Evolutionary conservation across 2,329 filamentous ascomycete species (phyloP).

Genomic region (Colletotrichum australisinense): DNA sequence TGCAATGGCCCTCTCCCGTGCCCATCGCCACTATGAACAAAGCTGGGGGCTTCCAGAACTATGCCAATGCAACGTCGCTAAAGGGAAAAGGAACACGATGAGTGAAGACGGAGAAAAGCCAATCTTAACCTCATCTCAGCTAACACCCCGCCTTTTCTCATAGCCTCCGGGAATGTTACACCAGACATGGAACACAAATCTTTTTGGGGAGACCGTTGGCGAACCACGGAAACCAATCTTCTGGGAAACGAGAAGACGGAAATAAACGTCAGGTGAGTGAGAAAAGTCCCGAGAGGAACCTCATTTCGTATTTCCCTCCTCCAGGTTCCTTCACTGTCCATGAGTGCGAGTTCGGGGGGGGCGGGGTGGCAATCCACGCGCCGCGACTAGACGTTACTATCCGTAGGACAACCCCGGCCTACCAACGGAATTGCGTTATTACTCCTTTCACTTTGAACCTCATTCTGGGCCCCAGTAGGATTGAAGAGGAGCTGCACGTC

Average conservation of each 20-base stretch:
- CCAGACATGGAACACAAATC: background rate
- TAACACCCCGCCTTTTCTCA: slow-evolving; percentile 6
- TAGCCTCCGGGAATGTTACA: slow-evolving; percentile 16
- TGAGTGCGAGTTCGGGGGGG: background rate
- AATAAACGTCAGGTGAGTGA: background rate
- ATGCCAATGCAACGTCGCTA: background rate
- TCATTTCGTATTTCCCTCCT: slow-evolving; percentile 4
- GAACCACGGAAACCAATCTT: slow-evolving; percentile 1
- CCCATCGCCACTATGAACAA: background rate
- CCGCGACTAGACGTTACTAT: background rate
- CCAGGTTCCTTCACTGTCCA: background rate
- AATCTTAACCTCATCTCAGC: slow-evolving; percentile 25
- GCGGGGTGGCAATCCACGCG: background rate
- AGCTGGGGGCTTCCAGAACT: background rate
- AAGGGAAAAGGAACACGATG: background rate
- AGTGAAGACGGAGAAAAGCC: slow-evolving; percentile 1
- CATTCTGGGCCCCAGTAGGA: background rate
- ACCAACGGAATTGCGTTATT: background rate
- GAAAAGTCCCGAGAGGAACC: background rate
- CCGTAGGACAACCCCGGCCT: background rate
- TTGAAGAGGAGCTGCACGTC: background rate
- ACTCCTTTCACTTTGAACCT: background rate
- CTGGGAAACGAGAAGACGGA: background rate
- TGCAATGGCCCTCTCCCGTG: background rate
- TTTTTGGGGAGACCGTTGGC: background rate